Conservation (phyloP, 2,329 filamentous ascomycete genomes). For the Gliomastix tumulicola region DNA sequence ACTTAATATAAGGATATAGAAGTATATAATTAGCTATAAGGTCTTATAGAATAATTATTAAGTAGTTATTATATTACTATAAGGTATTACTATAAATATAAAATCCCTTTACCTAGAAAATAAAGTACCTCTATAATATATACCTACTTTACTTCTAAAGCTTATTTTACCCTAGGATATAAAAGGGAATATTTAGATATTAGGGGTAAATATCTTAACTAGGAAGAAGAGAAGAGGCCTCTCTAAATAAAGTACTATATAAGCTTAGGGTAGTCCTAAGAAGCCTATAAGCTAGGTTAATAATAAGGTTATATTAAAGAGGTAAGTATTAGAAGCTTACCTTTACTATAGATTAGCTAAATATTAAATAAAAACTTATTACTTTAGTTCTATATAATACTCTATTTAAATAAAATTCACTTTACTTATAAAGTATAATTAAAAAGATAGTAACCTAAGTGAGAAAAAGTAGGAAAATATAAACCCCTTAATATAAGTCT, state of each 20-base stretch:
- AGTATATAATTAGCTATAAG: too few relatives aligned
- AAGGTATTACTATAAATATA: neutral
- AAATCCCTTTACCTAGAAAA: neutral
- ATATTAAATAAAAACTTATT: neutral
- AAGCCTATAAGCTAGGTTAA: too few relatives aligned
- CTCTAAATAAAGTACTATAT: too few relatives aligned
- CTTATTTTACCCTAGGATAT: too few relatives aligned
- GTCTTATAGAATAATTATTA: too few relatives aligned
- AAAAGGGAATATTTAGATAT: neutral
- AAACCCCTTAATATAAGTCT: neutral
- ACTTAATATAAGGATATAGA: too few relatives aligned
- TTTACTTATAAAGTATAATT: neutral
- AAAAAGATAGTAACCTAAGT: too few relatives aligned
- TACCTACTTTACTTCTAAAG: too few relatives aligned
- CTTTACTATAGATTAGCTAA: too few relatives aligned
- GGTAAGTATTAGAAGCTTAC: neutral
- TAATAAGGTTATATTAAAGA: neutral
- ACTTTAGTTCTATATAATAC: constrained; percentile 6
- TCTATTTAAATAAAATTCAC: neutral
- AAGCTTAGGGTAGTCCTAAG: too few relatives aligned
- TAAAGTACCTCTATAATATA: too few relatives aligned
- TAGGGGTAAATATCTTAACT: neutral
- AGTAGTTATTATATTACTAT: neutral
- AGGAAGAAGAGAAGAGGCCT: too few relatives aligned
- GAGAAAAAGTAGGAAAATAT: neutral